These are phyloP conservation scores for Neonectria sp. DNA, from an alignment of 2,329 filamentous ascomycete species.

Conservation along the genomic window DNA sequence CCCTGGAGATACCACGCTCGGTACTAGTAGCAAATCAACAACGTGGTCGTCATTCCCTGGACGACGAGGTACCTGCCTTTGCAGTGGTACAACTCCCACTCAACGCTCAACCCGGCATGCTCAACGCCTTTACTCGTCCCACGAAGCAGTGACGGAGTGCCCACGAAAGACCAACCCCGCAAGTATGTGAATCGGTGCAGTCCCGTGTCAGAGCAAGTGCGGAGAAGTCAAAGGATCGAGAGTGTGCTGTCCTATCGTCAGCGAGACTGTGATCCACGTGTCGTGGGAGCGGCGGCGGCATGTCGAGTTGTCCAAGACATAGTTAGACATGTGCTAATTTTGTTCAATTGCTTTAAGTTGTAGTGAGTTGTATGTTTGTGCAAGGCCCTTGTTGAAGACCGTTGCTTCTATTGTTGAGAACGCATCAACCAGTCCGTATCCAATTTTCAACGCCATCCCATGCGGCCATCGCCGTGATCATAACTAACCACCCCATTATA, in stretches of 20 bases:
- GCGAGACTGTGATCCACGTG: neutral
- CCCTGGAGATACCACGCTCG: neutral
- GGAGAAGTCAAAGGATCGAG: neutral
- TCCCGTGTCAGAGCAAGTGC: neutral
- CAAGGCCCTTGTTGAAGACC: conserved; percentile 49
- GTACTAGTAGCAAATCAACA: neutral
- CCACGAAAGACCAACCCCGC: neutral
- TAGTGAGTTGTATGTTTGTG: conserved; percentile 27
- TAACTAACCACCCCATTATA: conserved; percentile 42
- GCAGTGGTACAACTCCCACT: conserved; percentile 24
- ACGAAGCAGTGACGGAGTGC: neutral
- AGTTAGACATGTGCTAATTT: conserved; percentile 10
- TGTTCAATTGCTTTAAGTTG: conserved; percentile 25
- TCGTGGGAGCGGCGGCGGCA: neutral
- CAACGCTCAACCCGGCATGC: conserved; percentile 11
- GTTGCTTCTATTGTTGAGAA: conserved; percentile 49
- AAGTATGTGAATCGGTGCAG: neutral
- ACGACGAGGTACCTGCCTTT: neutral
- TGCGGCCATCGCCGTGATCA: conserved; percentile 41
- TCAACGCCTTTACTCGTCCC: neutral
- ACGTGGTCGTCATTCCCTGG: conserved; percentile 6
- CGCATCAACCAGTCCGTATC: conserved; percentile 35
- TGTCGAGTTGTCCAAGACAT: conserved; percentile 9
- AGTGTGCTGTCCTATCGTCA: too few relatives aligned
- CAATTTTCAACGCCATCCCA: conserved; percentile 46